A percentile compares a stretch with the other conserved stretches of the same genome.
These are phyloP conservation scores for Pythium oligandrum DNA, from an alignment of 352 stramenopile species.

Conservation along the genomic window DNA sequence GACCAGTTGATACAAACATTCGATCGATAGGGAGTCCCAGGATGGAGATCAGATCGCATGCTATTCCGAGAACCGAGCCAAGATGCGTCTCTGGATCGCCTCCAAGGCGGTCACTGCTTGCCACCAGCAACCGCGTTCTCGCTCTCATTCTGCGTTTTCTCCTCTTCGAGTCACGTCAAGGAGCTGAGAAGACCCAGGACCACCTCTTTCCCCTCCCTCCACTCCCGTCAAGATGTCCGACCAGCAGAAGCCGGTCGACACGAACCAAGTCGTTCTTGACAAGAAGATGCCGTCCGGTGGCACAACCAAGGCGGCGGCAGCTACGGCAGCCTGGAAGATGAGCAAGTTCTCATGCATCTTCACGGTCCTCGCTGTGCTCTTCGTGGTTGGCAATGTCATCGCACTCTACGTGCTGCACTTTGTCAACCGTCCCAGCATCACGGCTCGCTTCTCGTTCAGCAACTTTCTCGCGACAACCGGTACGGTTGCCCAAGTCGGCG, in stretches of 20 bases:
- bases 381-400: constrained; percentile 51
- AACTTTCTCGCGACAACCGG: constrained; percentile 21
- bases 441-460: constrained; percentile 34
- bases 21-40: too few relatives aligned
- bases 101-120: too few relatives aligned
- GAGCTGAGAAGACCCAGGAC: constrained; percentile 7
- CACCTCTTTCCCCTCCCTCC: background rate
- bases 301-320: background rate
- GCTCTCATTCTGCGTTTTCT: constrained; percentile 19
- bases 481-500: constrained; percentile 16
- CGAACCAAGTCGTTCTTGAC: constrained; percentile 41
- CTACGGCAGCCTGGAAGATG: constrained; percentile 8
- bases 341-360: constrained; percentile 11
- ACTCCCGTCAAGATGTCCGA: constrained; percentile 2
- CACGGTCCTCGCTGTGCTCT: constrained; percentile 36
- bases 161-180: constrained; percentile 6
- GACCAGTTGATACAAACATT: too few relatives aligned
- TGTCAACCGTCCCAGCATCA: constrained; percentile 33
- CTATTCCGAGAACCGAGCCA: too few relatives aligned
- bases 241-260: constrained; percentile 33
- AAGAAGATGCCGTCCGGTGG: constrained; percentile 2
- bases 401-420: constrained; percentile 68
- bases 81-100: too few relatives aligned
- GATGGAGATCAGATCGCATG: too few relatives aligned
- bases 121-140: too few relatives aligned